phyloP scores from a whole-genome alignment of 192 early-diverging fungal genomes.

The Coemansia sp. region DNA sequence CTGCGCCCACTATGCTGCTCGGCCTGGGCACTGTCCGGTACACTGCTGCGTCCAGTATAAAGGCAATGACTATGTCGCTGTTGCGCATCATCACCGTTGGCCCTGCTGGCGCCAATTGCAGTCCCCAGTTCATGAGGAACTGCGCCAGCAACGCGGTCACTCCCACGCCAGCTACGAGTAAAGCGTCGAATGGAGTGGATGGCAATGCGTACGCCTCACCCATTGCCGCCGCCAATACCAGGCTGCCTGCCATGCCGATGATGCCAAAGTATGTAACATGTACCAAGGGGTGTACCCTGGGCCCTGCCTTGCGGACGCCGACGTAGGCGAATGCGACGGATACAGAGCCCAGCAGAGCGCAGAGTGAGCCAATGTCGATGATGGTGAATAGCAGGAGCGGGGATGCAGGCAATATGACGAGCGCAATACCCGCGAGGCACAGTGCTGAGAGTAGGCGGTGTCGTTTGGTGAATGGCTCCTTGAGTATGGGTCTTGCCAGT shows the following conservation, averaged over 20 bases:
- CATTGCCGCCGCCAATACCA: not conserved
- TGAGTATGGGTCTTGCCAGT: conserved; percentile 14
- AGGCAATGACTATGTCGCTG: conserved; percentile 17
- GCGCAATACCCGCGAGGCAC: conserved; percentile 11
- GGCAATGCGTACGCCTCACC: conserved; percentile 9
- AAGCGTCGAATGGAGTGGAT: not conserved
- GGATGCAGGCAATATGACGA: conserved; percentile 8
- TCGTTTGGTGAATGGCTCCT: not conserved
- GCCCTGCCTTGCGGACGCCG: conserved; percentile 28
- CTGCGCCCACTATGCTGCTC: conserved; percentile 12
- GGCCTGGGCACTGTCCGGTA: conserved; percentile 10
- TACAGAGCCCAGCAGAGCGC: conserved; percentile 15
- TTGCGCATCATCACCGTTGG: conserved; percentile 33
- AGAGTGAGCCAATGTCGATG: conserved; percentile 9
- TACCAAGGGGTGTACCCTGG: conserved; percentile 13
- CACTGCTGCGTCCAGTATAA: conserved; percentile 13
- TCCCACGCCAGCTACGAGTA: conserved; percentile 14
- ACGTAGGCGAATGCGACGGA: conserved; percentile 20
- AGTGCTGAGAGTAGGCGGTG: not conserved
- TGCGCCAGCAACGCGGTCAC: conserved; percentile 15
- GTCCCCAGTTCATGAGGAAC: conserved; percentile 24
- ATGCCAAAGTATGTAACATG: conserved; percentile 34
- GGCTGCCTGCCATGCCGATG: conserved; percentile 5
- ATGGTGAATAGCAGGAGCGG: not conserved
- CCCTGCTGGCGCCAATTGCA: conserved; percentile 25